Conservation (phyloP, 768 basidiomycete species). For the Pulveroboletus sp. region DNA sequence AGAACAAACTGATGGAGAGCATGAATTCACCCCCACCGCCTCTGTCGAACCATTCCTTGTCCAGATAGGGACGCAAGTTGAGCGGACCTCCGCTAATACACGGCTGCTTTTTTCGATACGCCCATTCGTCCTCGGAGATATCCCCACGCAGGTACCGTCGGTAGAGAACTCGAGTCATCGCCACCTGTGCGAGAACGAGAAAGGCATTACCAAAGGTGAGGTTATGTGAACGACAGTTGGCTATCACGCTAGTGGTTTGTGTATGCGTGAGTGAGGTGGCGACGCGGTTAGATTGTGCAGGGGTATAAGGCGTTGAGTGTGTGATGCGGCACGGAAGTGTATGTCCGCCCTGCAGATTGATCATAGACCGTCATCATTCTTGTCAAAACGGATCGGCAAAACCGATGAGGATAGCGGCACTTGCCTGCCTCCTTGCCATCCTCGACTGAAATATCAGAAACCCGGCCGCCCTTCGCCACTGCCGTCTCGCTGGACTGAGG, state of each 20-base stretch:
- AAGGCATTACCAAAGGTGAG: constrained; percentile 50
- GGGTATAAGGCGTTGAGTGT: constrained; percentile 33
- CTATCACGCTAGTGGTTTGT: constrained; percentile 30
- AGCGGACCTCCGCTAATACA: constrained; percentile 48
- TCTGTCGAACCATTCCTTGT: constrained; percentile 40
- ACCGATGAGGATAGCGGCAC: not conserved
- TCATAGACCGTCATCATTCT: constrained; percentile 22
- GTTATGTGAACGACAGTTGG: constrained; percentile 37
- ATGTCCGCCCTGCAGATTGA: constrained; percentile 46
- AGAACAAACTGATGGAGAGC: constrained; percentile 44
- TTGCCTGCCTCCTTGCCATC: constrained; percentile 34
- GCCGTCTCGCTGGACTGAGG: constrained; percentile 32
- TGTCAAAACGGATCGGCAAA: too few relatives aligned
- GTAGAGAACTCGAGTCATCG: constrained; percentile 46
- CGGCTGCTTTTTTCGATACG: constrained; percentile 44
- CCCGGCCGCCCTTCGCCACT: constrained; percentile 47
- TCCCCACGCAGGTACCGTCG: constrained; percentile 42
- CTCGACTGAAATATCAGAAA: constrained; percentile 34
- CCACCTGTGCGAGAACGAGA: constrained; percentile 49
- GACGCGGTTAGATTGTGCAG: constrained; percentile 34
- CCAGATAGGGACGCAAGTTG: constrained; percentile 49
- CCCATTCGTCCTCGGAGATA: constrained; percentile 49
- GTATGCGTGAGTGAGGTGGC: constrained; percentile 24
- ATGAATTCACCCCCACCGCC: constrained; percentile 43
- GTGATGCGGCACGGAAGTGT: constrained; percentile 44